A percentile compares a stretch with the other conserved stretches of the same genome.
Conservation (phyloP, 2,329 filamentous ascomycete genomes). For the Aureobasidium lini region DNA sequence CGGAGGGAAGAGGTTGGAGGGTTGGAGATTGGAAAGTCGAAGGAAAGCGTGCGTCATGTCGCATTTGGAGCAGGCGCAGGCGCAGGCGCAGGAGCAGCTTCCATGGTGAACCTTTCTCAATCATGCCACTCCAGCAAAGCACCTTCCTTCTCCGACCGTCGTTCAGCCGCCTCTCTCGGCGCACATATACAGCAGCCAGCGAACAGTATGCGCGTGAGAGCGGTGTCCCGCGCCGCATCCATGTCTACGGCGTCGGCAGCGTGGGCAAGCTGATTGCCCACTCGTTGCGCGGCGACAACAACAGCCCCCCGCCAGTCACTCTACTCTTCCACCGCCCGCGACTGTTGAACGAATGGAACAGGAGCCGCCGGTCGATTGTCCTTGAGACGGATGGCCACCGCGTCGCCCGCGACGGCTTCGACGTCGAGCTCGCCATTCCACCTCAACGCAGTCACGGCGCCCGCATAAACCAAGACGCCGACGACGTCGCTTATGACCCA, state of each 20-base stretch:
- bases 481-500: not conserved
- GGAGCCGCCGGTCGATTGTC: constrained; percentile 38
- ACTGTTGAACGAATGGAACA: constrained; percentile 40
- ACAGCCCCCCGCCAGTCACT: constrained; percentile 61
- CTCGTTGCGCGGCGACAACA: constrained; percentile 53
- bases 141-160: not conserved
- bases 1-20: not conserved
- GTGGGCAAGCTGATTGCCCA: constrained; percentile 73
- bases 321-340: constrained; percentile 61
- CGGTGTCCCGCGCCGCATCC: constrained; percentile 47
- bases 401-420: constrained; percentile 33
- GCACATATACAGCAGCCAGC: constrained; percentile 15
- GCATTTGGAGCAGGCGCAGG: not conserved
- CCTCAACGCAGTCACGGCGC: not conserved
- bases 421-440: constrained; percentile 36
- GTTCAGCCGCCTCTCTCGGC: not conserved
- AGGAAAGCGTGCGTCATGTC: not conserved
- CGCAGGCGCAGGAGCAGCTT: not conserved
- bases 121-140: not conserved
- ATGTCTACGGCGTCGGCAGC: constrained; percentile 75
- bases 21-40: not conserved
- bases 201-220: constrained; percentile 23
- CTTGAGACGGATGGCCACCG: constrained; percentile 38
- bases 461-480: not conserved
- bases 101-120: not conserved